Base-by-base conservation (phyloP, 345 rosid genomes). In the Garcia nutans region DNA sequence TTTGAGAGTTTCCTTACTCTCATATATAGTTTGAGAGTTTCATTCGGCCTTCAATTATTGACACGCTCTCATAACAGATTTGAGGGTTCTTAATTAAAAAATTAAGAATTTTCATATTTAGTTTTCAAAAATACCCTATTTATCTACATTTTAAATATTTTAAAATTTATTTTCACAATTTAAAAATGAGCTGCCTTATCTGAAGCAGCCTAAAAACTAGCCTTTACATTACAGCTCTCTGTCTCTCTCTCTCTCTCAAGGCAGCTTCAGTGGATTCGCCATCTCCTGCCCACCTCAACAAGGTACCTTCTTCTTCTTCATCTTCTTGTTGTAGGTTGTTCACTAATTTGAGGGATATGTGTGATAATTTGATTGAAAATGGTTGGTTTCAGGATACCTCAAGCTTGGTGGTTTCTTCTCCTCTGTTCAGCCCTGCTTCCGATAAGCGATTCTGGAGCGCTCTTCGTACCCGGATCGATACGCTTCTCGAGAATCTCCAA, bases 361-460 rank as follows among this genome's bases (percentile, higher is more conserved):
- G 3, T 23, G 6, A 6, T 42, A 67, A 47, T 63, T 72, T 57
- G 19, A 60, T 58, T 42, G n/a, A 64, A 52, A 20, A 64, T 65
- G 47, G 64, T 24, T 65, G 57, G 0, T 72, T 69, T 12, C 73
- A 73, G 76, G 66, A 77, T 65, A 6, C 24, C 23, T 17, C 74
- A 23, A 50, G 63, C 37, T 55, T 66, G 77, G 37, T 73, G 61
- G 31, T 28, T 28, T 74, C 85, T 76, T 72, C 89, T 59, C 82
- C 87, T 5, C 71, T 74, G 64, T 65, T 57, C 73, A 86, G 83
- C 55, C 87, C 87, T 45, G 72, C 83, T 63, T 84, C 90, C 33
- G 92, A 87, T 55, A 83, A 78, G 87, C 84, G 80, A 47, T 84
- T 85, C 63, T 89, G 92, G 92, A 87, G 86, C 86, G 13, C 79